These are phyloP conservation scores for Talaromyces pinophilus DNA, from an alignment of 2,329 filamentous ascomycete species.

Conservation along the genomic window DNA sequence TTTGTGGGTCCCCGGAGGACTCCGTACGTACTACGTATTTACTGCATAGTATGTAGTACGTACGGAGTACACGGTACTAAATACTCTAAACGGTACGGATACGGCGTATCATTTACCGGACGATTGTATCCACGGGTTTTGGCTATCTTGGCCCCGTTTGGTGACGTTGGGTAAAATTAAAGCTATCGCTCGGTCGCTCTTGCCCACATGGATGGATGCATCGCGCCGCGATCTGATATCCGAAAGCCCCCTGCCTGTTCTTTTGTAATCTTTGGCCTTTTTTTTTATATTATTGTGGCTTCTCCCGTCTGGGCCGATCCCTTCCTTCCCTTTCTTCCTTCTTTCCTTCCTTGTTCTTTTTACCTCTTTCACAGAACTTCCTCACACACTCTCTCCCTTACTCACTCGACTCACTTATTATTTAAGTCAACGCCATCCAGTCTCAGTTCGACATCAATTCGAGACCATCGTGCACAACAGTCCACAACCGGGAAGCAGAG, in stretches of 20 bases:
- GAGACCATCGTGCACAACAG: conserved; percentile 1
- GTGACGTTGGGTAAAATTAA: conserved; percentile 16
- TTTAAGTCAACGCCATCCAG: not conserved
- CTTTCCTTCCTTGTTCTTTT: not conserved
- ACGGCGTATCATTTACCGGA: not conserved
- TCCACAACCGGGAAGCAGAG: conserved; percentile 18
- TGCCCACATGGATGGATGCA: conserved; percentile 23
- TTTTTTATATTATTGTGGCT: conserved; percentile 5
- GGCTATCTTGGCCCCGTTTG: conserved; percentile 16
- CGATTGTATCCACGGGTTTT: conserved; percentile 4
- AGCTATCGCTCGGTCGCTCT: conserved; percentile 1
- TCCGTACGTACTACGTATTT: not conserved
- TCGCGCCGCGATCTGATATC: conserved; percentile 25
- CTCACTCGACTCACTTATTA: not conserved
- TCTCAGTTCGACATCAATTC: not conserved
- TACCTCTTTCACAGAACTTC: not conserved
- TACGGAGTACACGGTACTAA: too few species aligned
- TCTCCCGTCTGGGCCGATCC: not conserved
- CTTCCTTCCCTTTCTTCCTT: conserved; percentile 3
- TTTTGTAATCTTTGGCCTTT: not conserved
- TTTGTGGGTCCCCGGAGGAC: not conserved
- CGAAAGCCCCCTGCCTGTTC: conserved; percentile 19
- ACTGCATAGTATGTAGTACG: not conserved
- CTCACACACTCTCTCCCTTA: not conserved
- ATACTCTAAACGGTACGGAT: not conserved